These are phyloP conservation scores for Aschersonia sp. DNA, from an alignment of 2,329 filamentous ascomycete species.

Conservation along the genomic window DNA sequence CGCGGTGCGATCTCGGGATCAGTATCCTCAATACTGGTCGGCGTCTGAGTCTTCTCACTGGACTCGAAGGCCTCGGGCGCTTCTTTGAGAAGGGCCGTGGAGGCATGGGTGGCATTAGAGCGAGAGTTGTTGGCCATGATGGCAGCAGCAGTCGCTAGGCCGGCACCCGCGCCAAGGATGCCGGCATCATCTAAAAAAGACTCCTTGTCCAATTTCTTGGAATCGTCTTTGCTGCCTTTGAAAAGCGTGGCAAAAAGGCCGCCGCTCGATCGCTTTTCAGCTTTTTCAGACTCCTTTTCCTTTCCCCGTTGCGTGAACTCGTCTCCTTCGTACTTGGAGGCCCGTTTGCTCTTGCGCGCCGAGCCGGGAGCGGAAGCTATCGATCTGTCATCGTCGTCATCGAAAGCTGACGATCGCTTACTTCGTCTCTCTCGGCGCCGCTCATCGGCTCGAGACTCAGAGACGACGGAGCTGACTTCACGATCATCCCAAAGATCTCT, in stretches of 20 bases:
- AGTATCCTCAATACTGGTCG: constrained; percentile 19
- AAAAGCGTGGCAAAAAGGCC: constrained; percentile 35
- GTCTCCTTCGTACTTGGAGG: constrained; percentile 25
- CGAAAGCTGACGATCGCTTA: constrained; percentile 13
- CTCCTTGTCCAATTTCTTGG: constrained; percentile 18
- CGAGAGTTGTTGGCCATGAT: constrained; percentile 23
- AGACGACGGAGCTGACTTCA: constrained; percentile 35
- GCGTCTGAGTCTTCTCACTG: constrained; percentile 7
- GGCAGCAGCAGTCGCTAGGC: constrained; percentile 37
- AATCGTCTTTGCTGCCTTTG: constrained; percentile 23
- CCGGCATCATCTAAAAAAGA: constrained; percentile 63
- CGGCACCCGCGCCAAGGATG: constrained; percentile 56
- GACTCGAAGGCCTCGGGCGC: constrained; percentile 10
- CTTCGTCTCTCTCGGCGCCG: constrained; percentile 18
- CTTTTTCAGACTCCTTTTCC: constrained; percentile 18
- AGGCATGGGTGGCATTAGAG: constrained; percentile 30
- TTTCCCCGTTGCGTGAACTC: constrained; percentile 24
- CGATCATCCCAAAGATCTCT: constrained; percentile 26
- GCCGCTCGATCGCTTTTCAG: constrained; percentile 22
- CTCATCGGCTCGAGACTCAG: constrained; percentile 23
- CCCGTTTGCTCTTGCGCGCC: constrained; percentile 9
- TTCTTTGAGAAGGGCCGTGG: constrained; percentile 20
- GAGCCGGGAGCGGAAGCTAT: constrained; percentile 11
- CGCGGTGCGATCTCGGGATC: constrained; percentile 45
- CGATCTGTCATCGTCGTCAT: constrained; percentile 31